Percentiles rank a stretch among this genome's conserved stretches.
phyloP scores from a whole-genome alignment of 1,284 basidiomycete genomes.

The Ganoderma leucocontextum region DNA sequence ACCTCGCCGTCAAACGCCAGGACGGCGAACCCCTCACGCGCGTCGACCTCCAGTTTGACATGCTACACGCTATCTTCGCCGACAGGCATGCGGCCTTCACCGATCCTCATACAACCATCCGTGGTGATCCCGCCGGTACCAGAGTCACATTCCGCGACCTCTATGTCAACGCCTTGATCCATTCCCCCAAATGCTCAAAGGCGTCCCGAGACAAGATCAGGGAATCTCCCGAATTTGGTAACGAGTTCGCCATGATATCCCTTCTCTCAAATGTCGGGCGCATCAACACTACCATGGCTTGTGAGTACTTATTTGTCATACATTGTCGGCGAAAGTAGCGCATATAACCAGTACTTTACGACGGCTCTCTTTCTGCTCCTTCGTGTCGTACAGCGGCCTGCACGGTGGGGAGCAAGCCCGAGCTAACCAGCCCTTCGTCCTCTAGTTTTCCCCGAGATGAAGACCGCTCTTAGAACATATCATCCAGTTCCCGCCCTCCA shows the following conservation, averaged over 20 bases:
- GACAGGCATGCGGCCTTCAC: conserved; percentile 79
- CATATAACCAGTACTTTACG: conserved; percentile 1
- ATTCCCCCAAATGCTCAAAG: conserved; percentile 86
- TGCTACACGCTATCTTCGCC: conserved; percentile 81
- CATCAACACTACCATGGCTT: conserved; percentile 94
- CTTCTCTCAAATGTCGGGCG: conserved; percentile 92
- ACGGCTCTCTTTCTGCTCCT: neutral
- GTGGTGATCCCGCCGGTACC: conserved; percentile 53
- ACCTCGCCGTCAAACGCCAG: conserved; percentile 77
- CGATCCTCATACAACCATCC: conserved; percentile 51
- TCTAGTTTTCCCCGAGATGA: conserved; percentile 70
- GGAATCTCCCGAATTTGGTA: conserved; percentile 80
- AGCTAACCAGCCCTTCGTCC: conserved; percentile 12
- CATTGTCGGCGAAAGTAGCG: neutral
- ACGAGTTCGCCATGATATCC: conserved; percentile 86
- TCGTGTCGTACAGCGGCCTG: neutral
- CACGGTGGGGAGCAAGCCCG: conserved; percentile 3
- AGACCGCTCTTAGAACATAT: conserved; percentile 74
- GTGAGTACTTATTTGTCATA: conserved; percentile 53
- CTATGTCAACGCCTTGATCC: conserved; percentile 83
- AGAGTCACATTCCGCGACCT: conserved; percentile 84
- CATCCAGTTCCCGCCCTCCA: conserved; percentile 77
- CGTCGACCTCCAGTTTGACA: conserved; percentile 87
- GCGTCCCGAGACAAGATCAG: conserved; percentile 87
- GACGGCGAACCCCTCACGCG: conserved; percentile 83